These are phyloP conservation scores for Scalesia atractyloides DNA, from an alignment of 129 eudicot genomes.

Conservation along the genomic window DNA sequence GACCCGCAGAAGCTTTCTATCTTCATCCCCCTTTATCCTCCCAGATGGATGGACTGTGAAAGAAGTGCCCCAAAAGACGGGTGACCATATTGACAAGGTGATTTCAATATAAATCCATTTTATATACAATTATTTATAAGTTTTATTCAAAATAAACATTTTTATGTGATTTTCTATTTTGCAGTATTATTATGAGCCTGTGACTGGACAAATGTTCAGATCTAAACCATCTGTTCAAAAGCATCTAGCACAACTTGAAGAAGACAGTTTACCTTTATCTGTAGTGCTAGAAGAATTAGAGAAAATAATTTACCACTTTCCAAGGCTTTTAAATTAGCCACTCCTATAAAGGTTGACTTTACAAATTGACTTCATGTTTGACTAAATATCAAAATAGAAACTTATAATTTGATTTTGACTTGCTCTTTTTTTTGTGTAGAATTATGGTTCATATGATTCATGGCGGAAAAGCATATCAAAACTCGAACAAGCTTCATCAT, in stretches of 20 bases:
- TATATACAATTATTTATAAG: neutral
- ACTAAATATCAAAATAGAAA: neutral
- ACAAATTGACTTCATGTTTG: neutral
- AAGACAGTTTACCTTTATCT: conserved; percentile 44
- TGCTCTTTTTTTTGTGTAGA: conserved; percentile 32
- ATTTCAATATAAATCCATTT: neutral
- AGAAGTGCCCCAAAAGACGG: conserved; percentile 58
- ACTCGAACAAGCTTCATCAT: conserved; percentile 30
- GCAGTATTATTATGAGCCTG: conserved; percentile 83
- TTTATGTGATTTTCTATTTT: conserved; percentile 5
- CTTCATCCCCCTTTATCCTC: conserved; percentile 33
- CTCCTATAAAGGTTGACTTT: conserved; percentile 42
- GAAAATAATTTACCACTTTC: conserved; percentile 52
- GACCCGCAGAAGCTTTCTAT: conserved; percentile 24
- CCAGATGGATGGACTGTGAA: conserved; percentile 96
- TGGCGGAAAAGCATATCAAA: neutral
- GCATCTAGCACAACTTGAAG: conserved; percentile 43
- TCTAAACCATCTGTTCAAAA: conserved; percentile 51
- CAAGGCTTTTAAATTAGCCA: conserved; percentile 48
- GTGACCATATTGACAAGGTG: conserved; percentile 62
- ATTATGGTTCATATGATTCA: conserved; percentile 1
- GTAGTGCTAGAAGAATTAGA: conserved; percentile 41
- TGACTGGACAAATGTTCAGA: conserved; percentile 65
- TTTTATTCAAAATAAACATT: neutral
- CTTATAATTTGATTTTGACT: neutral